Base-by-base conservation (phyloP, 2,329 filamentous ascomycete genomes). In the Verticillium nonalfalfae region DNA sequence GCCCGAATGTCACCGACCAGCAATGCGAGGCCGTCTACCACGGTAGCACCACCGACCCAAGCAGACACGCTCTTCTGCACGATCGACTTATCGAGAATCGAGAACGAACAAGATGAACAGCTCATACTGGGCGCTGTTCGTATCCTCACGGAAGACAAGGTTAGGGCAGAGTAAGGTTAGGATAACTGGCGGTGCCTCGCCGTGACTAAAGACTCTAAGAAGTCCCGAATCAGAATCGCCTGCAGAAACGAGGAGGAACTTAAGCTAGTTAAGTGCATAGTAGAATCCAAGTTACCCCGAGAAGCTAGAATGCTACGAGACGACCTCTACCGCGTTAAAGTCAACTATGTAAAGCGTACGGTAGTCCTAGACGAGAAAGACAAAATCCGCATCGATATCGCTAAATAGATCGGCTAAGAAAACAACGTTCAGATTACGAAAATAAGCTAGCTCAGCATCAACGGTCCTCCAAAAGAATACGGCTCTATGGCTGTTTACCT, bases 401-500 rank as follows among this genome's bases (percentile, higher is more conserved):
- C 59, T 6, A 65, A 69, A 40, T 61, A 59, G 13, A 61, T 70
- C 15, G 57, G 66, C 34, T 57, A 63, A 55, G 68, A 70, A 63
- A 71, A 71, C 59, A 64, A 70, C 13, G 58, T 57, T 14, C n/a
- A 60, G 33, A 59, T 69, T 35, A 64, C 64, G 2, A 70, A 68
- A 59, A 64, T 70, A 18, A 60, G 26, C 33, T 69, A 64, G 68
- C 64, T 71, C 2, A 71, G 68, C 60, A 66, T 64, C 9, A 67
- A 62, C 39, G 60, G 63, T 21, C 38, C 54, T 13, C 21, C 58
- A 34, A 69, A 69, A 61, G 65, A 63, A 58, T 66, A 68, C 61
- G 66, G 68, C 7, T 69, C 66, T 5, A 69, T 70, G 64, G 68
- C 67, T 4, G 60, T 68, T 10, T 66, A 67, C 39, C 54, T 70